Evolutionary conservation across 805 yeast genomes (phyloP).

Genomic region (Pichia nakasei): DNA sequence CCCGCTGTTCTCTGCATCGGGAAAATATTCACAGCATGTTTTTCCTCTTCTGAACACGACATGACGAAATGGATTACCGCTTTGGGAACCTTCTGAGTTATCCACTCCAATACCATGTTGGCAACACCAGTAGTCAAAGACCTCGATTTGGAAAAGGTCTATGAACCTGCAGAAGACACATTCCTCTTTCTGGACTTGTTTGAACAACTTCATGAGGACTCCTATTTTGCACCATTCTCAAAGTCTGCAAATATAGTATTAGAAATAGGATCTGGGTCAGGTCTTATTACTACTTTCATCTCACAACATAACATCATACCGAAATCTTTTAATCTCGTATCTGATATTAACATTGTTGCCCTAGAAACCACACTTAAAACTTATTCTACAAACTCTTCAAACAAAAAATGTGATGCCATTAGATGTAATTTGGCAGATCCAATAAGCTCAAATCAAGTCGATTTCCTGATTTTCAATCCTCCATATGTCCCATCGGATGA

Average conservation of each 20-base stretch:
- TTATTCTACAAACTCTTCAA: slow-evolving; percentile 13
- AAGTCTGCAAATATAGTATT: slow-evolving; percentile 39
- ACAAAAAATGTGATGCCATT: slow-evolving; percentile 17
- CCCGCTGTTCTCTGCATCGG: too few species aligned
- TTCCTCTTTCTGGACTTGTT: slow-evolving; percentile 74
- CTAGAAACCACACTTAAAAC: slow-evolving; percentile 46
- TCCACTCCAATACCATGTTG: slow-evolving; percentile 41
- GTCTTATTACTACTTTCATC: slow-evolving; percentile 75
- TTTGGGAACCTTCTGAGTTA: neutral
- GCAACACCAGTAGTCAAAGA: slow-evolving; percentile 62
- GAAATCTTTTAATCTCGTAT: slow-evolving; percentile 46
- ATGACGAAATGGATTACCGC: too few species aligned
- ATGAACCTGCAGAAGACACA: slow-evolving; percentile 94
- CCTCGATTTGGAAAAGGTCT: slow-evolving; percentile 63
- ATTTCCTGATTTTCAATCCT: slow-evolving; percentile 81
- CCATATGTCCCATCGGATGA: slow-evolving; percentile 90
- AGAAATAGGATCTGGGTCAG: slow-evolving; percentile 91
- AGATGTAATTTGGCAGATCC: slow-evolving; percentile 25
- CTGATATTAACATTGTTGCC: slow-evolving; percentile 79
- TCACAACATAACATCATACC: slow-evolving; percentile 45
- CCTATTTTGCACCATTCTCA: slow-evolving; percentile 19
- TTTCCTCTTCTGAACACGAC: too few species aligned
- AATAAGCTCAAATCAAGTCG: slow-evolving; percentile 53
- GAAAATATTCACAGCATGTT: too few species aligned
- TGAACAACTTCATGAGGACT: slow-evolving; percentile 42